Percentiles rank a stretch among this genome's conserved stretches.
Conservation (phyloP, 257 asterid species). For the Fraxinus americana region DNA sequence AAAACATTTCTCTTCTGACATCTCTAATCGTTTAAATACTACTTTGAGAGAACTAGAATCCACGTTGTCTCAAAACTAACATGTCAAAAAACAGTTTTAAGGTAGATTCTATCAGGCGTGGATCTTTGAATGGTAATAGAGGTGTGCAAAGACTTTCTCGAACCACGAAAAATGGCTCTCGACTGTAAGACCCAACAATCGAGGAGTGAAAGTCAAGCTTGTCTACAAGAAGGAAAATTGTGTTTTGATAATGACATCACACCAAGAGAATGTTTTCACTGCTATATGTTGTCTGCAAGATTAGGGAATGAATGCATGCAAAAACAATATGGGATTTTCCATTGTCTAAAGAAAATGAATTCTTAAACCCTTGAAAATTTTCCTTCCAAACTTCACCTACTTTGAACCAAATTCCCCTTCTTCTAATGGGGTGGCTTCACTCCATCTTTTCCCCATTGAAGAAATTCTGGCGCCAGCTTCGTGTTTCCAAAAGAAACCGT, state of each 20-base stretch:
- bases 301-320: conserved; percentile 29
- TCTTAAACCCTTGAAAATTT: conserved; percentile 15
- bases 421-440: conserved; percentile 56
- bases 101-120: too few species aligned
- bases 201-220: too few species aligned
- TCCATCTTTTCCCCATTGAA: conserved; percentile 55
- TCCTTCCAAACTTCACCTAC: conserved; percentile 38
- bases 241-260: conserved; percentile 37
- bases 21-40: too few species aligned
- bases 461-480: conserved; percentile 48
- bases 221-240: background rate
- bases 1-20: too few species aligned
- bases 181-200: too few species aligned
- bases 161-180: too few species aligned
- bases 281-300: conserved; percentile 26
- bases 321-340: conserved; percentile 29
- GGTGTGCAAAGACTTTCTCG: too few species aligned
- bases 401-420: conserved; percentile 10
- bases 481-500: conserved; percentile 39
- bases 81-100: too few species aligned
- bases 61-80: too few species aligned
- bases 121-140: too few species aligned
- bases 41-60: too few species aligned
- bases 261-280: conserved; percentile 31
- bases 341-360: conserved; percentile 17